Evolutionary conservation across 179 eudicot species (phyloP).

Genomic region (Silene noctiflora): DNA sequence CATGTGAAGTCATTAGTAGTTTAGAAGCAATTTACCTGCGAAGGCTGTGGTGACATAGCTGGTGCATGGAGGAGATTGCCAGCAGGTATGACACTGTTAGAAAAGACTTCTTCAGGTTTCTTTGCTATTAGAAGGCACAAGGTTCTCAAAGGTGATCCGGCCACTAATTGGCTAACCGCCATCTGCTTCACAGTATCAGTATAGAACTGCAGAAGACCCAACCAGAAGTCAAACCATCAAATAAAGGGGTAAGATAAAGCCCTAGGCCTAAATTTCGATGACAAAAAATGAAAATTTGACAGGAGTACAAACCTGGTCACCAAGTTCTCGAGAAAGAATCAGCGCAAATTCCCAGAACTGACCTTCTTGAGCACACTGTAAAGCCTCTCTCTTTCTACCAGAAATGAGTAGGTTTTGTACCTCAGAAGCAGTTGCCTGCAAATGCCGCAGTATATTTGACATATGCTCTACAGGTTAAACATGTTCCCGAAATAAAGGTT

Average conservation of each 20-base stretch:
- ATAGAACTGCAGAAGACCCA: slow-evolving; percentile 56
- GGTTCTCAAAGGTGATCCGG: slow-evolving; percentile 86
- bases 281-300: not conserved
- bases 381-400: slow-evolving; percentile 80
- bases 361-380: slow-evolving; percentile 76
- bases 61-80: slow-evolving; percentile 40
- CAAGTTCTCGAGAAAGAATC: slow-evolving; percentile 81
- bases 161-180: slow-evolving; percentile 69
- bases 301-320: slow-evolving; percentile 63
- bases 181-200: slow-evolving; percentile 76
- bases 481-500: slow-evolving; percentile 3
- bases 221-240: slow-evolving; percentile 18
- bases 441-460: slow-evolving; percentile 18
- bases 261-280: slow-evolving; percentile 8
- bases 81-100: slow-evolving; percentile 30
- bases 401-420: slow-evolving; percentile 76
- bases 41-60: slow-evolving; percentile 44
- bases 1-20: slow-evolving; percentile 2
- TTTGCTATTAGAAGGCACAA: slow-evolving; percentile 84
- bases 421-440: slow-evolving; percentile 62
- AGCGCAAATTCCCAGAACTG: slow-evolving; percentile 87
- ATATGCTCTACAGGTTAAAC: slow-evolving; percentile 7
- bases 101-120: slow-evolving; percentile 78
- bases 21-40: slow-evolving; percentile 45
- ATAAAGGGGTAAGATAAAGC: not conserved